Evolutionary conservation across 805 yeast species (phyloP).

Genomic region (Gaillardinia entomophila): DNA sequence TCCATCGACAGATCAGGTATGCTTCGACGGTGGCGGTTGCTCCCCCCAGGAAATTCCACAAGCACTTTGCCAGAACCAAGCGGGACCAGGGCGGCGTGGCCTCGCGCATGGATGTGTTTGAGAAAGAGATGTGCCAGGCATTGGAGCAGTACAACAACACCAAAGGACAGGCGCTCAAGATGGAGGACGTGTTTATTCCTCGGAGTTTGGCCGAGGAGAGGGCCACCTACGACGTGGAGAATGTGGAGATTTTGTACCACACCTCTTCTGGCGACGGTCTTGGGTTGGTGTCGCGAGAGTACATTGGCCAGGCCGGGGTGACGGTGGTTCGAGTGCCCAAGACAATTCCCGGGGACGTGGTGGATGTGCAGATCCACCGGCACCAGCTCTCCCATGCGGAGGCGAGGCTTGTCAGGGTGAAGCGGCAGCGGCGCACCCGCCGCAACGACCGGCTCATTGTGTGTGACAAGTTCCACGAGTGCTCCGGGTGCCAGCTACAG

Average conservation of each 20-base stretch:
- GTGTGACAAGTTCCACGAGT: conserved; percentile 30
- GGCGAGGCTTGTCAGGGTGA: conserved; percentile 15
- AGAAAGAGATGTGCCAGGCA: not conserved
- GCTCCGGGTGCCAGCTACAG: conserved; percentile 41
- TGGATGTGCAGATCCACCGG: conserved; percentile 18
- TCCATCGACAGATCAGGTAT: too few relatives aligned
- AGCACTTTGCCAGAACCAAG: not conserved
- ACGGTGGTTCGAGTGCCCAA: conserved; percentile 32
- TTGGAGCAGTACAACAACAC: not conserved
- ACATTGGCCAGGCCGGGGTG: conserved; percentile 2
- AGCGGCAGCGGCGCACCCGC: conserved; percentile 4
- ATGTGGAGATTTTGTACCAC: not conserved
- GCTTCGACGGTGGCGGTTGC: too few relatives aligned
- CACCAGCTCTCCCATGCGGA: conserved; percentile 30
- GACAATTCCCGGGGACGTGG: conserved; percentile 33
- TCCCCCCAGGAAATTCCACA: not conserved
- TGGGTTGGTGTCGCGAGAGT: not conserved
- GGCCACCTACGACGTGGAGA: not conserved
- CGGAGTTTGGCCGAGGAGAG: not conserved
- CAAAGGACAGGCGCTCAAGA: not conserved
- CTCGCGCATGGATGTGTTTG: not conserved
- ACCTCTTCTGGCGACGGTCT: not conserved
- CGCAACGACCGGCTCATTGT: conserved; percentile 21
- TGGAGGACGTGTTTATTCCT: not conserved
- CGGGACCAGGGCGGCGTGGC: not conserved